phyloP scores from a whole-genome alignment of 2,329 filamentous ascomycete species.

The Phialocephala sp. region DNA sequence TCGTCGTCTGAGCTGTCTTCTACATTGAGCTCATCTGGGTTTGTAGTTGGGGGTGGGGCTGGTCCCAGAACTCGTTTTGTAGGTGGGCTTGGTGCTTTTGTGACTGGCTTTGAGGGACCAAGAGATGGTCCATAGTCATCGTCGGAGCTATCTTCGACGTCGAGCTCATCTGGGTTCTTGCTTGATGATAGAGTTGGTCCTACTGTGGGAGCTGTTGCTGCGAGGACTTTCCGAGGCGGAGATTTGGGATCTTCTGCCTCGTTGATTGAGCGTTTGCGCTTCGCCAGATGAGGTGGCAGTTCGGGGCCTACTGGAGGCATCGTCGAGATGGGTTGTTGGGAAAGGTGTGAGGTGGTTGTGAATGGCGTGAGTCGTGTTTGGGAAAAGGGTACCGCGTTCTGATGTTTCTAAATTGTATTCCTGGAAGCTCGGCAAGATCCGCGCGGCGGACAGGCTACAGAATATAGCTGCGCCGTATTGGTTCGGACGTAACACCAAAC shows the following conservation, averaged over 20 bases:
- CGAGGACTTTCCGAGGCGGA: slow-evolving; percentile 52
- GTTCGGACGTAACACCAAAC: slow-evolving; percentile 22
- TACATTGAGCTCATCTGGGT: slow-evolving; percentile 52
- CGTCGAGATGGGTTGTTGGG: slow-evolving; percentile 19
- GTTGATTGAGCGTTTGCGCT: slow-evolving; percentile 63
- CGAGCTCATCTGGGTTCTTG: slow-evolving; percentile 51
- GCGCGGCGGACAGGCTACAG: slow-evolving; percentile 5
- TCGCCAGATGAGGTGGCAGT: slow-evolving; percentile 69
- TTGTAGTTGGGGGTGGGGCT: slow-evolving; percentile 45
- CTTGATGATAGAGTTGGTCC: slow-evolving; percentile 44
- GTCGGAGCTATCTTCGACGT: slow-evolving; percentile 51
- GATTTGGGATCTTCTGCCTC: slow-evolving; percentile 46
- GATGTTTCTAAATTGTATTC: slow-evolving; percentile 15
- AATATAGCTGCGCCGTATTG: slow-evolving; percentile 26
- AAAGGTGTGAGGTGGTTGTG: slow-evolving; percentile 1
- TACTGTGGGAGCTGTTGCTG: slow-evolving; percentile 34
- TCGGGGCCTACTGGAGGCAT: slow-evolving; percentile 63
- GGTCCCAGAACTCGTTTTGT: slow-evolving; percentile 40
- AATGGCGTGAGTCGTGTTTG: not conserved
- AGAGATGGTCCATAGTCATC: slow-evolving; percentile 39
- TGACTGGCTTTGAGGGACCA: slow-evolving; percentile 18
- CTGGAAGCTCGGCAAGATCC: slow-evolving; percentile 17
- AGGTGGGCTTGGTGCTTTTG: slow-evolving; percentile 18
- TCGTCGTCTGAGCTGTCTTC: slow-evolving; percentile 46
- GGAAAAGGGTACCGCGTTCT: not conserved